Conservation (phyloP, 2,329 filamentous ascomycete species). For the Colletotrichum nymphaeae region DNA sequence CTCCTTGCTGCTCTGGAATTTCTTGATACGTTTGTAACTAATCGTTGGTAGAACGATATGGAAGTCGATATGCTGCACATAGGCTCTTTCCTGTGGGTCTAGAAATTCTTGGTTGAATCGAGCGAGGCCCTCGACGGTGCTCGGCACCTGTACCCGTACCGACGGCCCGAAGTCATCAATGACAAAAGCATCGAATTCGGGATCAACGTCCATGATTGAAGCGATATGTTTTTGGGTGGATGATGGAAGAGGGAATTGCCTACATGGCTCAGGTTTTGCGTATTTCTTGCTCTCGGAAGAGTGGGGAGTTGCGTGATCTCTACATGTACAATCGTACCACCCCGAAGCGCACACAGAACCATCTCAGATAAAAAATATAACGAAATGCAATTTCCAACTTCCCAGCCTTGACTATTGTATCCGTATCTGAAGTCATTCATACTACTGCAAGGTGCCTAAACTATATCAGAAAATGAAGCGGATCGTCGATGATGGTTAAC, state of each 20-base stretch:
- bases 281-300: background rate
- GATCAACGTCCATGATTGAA: background rate
- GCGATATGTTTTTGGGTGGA: background rate
- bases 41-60: background rate
- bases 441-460: no score
- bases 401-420: no score
- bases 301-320: background rate
- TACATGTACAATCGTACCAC: background rate
- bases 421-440: no score
- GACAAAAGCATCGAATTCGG: background rate
- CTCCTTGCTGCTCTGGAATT: background rate
- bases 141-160: background rate
- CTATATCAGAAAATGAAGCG: no score
- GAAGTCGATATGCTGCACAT: background rate
- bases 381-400: no score
- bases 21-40: background rate
- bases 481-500: no score
- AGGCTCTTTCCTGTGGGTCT: background rate
- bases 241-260: background rate
- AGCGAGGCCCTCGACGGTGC: background rate
- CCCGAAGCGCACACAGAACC: background rate
- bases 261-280: no score
- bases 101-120: background rate
- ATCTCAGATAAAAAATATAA: background rate
- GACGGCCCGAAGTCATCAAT: background rate